Conservation (phyloP, 2,329 filamentous ascomycete species). For the Pestalotiopsis sp. region DNA sequence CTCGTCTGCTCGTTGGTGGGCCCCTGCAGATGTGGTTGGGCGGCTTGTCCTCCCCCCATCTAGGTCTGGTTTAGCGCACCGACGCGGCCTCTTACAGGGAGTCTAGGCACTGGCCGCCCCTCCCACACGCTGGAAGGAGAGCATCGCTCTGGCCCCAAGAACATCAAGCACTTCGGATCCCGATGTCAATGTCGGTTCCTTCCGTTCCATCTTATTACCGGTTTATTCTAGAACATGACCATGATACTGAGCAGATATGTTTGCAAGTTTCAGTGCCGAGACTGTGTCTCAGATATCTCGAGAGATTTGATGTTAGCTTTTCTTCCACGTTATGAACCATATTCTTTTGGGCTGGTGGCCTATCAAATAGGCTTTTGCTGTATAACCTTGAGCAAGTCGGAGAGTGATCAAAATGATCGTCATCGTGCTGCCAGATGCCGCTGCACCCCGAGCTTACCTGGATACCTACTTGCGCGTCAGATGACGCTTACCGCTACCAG, state of each 20-base stretch:
- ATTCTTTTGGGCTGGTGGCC: background rate
- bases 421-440: constrained; percentile 1
- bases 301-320: background rate
- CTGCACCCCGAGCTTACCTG: background rate
- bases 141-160: background rate
- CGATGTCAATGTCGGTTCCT: background rate
- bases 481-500: background rate
- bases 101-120: too few species aligned
- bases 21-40: background rate
- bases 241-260: background rate
- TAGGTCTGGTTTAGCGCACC: background rate
- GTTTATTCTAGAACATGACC: background rate
- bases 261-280: background rate
- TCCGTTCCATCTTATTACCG: background rate
- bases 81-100: background rate
- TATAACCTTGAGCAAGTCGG: background rate
- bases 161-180: background rate
- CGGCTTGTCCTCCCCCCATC: background rate
- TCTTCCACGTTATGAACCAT: background rate
- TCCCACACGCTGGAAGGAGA: too few species aligned
- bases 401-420: background rate
- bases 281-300: background rate
- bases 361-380: background rate
- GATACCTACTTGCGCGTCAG: background rate
- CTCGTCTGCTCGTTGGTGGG: background rate